These are phyloP conservation scores for Collybia sp. DNA, from an alignment of 768 basidiomycete species.

Conservation along the genomic window DNA sequence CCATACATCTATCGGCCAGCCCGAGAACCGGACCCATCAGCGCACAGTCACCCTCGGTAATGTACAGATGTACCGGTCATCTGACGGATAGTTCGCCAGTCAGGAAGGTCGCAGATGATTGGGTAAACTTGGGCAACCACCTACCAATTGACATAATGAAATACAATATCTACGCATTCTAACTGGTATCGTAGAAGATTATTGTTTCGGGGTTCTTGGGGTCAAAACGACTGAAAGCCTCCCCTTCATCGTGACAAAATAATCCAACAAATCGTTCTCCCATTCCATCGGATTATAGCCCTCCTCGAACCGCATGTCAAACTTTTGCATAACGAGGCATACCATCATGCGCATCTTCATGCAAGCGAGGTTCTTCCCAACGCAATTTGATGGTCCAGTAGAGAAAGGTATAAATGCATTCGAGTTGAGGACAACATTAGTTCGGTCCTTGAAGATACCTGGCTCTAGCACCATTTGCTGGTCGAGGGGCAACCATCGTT, in stretches of 20 bases:
- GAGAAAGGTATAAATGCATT: conserved; percentile 41
- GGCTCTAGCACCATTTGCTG: conserved; percentile 22
- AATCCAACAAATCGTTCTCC: conserved; percentile 28
- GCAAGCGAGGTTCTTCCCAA: conserved; percentile 36
- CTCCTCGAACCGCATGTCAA: conserved; percentile 30
- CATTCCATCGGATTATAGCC: conserved; percentile 25
- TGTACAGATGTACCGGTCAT: too few species aligned
- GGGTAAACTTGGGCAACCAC: too few species aligned
- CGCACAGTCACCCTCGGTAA: too few species aligned
- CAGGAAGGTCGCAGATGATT: too few species aligned
- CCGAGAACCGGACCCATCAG: too few species aligned
- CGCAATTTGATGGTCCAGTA: conserved; percentile 34
- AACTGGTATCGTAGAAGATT: neutral
- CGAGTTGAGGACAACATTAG: conserved; percentile 15
- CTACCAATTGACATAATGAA: too few species aligned
- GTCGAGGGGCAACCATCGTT: conserved; percentile 27
- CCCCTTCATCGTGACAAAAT: conserved; percentile 27
- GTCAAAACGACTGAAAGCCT: conserved; percentile 25
- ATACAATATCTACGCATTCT: neutral
- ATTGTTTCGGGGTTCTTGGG: conserved; percentile 13
- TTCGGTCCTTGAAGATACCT: conserved; percentile 21
- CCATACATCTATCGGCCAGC: too few species aligned
- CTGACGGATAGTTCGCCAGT: too few species aligned
- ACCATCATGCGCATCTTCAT: conserved; percentile 35
- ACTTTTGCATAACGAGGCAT: conserved; percentile 28